A percentile compares a stretch with the other conserved stretches of the same genome.
Evolutionary conservation across 306 rosid genomes (phyloP).

Genomic region (Malus domestica): ASM211411v1 NC_041791.1:31481001-31481500

Average conservation of each 20-base stretch:
- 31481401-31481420: neutral
- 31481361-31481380: neutral
- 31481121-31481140: constrained; percentile 12
- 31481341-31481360: neutral
- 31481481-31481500: neutral
- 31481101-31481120: constrained; percentile 81
- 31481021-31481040: constrained; percentile 6
- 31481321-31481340: neutral
- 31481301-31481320: neutral
- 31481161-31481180: neutral
- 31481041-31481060: constrained; percentile 23
- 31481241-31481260: too few species aligned
- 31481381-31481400: neutral
- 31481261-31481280: too few species aligned
- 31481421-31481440: neutral
- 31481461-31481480: neutral
- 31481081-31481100: constrained; percentile 77
- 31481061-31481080: constrained; percentile 20
- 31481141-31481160: neutral
- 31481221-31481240: too few species aligned
- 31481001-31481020: constrained; percentile 37
- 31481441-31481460: neutral
- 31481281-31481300: too few species aligned
- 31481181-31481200: neutral
- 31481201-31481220: neutral